Conservation (phyloP, 345 rosid genomes). For the Corchorus olitorius region DNA sequence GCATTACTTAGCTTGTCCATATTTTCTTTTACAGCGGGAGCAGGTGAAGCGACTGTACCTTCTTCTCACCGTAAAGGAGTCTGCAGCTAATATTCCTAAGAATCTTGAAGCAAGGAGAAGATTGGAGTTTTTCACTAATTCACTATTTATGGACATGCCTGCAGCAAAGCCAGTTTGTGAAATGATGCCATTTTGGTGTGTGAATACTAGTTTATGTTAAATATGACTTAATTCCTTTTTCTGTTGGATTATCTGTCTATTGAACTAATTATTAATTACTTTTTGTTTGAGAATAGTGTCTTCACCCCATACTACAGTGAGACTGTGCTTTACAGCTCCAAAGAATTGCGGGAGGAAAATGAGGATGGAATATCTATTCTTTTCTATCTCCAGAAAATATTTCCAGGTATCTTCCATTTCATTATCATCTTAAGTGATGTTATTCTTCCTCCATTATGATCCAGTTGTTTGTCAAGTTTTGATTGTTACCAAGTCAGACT, state of each 20-base stretch:
- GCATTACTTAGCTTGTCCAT: constrained; percentile 20
- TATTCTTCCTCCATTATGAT: not conserved
- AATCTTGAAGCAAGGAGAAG: constrained; percentile 99
- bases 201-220: constrained; percentile 7
- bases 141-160: constrained; percentile 97
- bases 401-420: constrained; percentile 64
- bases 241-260: not conserved
- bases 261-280: constrained; percentile 17
- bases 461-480: not conserved
- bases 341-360: constrained; percentile 87
- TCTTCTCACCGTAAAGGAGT: constrained; percentile 94
- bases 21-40: constrained; percentile 64
- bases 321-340: constrained; percentile 92
- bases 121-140: constrained; percentile 84
- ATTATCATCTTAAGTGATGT: constrained; percentile 15
- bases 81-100: constrained; percentile 92
- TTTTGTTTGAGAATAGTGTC: constrained; percentile 55
- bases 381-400: constrained; percentile 98
- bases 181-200: constrained; percentile 86
- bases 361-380: constrained; percentile 98
- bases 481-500: not conserved
- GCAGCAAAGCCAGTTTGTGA: constrained; percentile 82
- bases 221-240: constrained; percentile 8
- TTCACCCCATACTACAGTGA: constrained; percentile 99
- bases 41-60: constrained; percentile 94